Base-by-base conservation (phyloP, 2,329 filamentous ascomycete genomes). In the Penicillium nordicum region DNA sequence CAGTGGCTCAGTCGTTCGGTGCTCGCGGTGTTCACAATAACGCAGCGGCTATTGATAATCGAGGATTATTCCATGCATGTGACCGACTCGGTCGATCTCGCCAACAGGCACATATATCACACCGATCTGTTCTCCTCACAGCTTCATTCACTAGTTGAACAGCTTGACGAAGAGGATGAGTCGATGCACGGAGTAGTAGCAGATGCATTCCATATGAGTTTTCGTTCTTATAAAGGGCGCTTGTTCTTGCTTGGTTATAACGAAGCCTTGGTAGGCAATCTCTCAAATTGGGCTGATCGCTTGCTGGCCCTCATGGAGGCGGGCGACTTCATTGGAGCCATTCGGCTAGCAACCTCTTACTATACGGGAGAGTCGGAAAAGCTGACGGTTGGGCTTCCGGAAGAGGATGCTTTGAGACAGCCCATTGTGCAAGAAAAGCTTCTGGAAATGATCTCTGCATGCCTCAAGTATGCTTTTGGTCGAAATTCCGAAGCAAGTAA, bases 171-270 rank as follows among this genome's bases (percentile, higher is more conserved):
- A 63, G 86, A 92, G 57, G 92, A 97, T 66, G 80, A 84, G 0
- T 90, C 91, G 0, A 89, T 97, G 86, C 94, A 97, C 74, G 93
- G 93, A 2, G 92, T 97, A 9, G 90, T 97, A 46, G 93, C 93
- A 8, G 94, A 99, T 79, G 94, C 92, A 0, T 99, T 97, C 66
- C 93, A 93, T 70, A 97, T 97, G 91, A 97, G 93, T 73, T 93
- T 97, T 75, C 91, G 90, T 68, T 84, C 91, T 4, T 99, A 97
- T 76, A 99, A 97, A 73, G 92, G 94, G 5, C 85, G 93, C 30
- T 80, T 97, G 36, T 99, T 99, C 69, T 78, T 97, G 4, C 80
- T 99, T 9, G 92, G 94, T n/a, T 92, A 93, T 76, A 94, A 93
- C 68, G 93, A 97, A 69, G 80, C 97, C 40, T 90, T 91, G 0